phyloP scores from a whole-genome alignment of 495 filamentous ascomycete genomes.

The Neurospora sp. region DNA sequence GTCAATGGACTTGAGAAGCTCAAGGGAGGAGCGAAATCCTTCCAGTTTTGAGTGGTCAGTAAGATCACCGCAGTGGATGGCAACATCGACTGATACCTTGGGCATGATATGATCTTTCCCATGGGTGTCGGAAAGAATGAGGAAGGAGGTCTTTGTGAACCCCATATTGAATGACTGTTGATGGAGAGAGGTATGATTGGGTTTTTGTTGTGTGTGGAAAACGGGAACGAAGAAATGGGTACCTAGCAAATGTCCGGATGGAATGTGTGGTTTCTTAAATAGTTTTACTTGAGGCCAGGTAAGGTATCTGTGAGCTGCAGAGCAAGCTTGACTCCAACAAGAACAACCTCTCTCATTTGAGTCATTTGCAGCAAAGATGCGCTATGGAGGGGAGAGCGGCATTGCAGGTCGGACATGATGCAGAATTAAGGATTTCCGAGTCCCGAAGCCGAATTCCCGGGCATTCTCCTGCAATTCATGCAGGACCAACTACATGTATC shows the following conservation, averaged over 20 bases:
- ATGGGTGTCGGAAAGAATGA: constrained; percentile 59
- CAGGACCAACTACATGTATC: too few species aligned
- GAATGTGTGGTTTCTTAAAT: neutral
- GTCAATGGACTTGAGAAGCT: constrained; percentile 43
- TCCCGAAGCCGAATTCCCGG: neutral
- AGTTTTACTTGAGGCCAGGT: neutral
- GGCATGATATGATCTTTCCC: constrained; percentile 14
- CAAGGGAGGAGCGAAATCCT: constrained; percentile 44
- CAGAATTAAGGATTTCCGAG: neutral
- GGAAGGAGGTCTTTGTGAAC: constrained; percentile 28
- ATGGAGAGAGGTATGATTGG: neutral
- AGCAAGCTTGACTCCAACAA: neutral
- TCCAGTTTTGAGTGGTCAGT: constrained; percentile 49
- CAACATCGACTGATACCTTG: constrained; percentile 38
- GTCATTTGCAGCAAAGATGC: neutral
- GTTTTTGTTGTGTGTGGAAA: neutral
- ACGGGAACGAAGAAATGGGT: neutral
- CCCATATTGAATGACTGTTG: neutral
- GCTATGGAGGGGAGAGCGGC: neutral
- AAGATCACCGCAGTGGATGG: constrained; percentile 67
- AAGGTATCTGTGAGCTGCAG: neutral
- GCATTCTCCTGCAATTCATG: neutral
- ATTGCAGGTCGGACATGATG: neutral
- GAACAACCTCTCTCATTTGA: neutral
- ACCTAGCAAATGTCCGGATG: neutral